A percentile compares a stretch with the other conserved stretches of the same genome.
Conservation (phyloP, 1,284 basidiomycete species). For the Mixia osmundae region DNA sequence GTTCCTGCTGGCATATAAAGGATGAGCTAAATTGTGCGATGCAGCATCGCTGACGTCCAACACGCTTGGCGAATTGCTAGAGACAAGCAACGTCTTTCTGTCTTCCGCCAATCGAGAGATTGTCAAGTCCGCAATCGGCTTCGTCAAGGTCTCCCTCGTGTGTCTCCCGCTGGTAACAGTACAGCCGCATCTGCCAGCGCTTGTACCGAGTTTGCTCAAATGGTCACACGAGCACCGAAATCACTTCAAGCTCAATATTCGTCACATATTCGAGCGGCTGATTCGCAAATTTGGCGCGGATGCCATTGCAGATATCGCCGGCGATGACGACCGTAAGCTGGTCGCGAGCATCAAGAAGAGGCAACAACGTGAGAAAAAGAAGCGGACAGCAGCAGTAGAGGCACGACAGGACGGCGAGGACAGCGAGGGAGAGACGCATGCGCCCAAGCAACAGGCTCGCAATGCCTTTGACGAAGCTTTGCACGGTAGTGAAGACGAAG, state of each 20-base stretch:
- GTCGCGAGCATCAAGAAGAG: constrained; percentile 74
- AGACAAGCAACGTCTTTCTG: constrained; percentile 72
- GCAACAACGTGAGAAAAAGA: constrained; percentile 69
- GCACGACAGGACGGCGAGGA: constrained; percentile 29
- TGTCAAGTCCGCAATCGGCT: constrained; percentile 85
- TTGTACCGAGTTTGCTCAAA: constrained; percentile 63
- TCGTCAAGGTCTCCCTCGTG: constrained; percentile 80
- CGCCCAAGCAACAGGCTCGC: constrained; percentile 28
- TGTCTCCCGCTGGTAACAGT: constrained; percentile 48
- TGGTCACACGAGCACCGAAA: constrained; percentile 98
- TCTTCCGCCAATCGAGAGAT: constrained; percentile 89
- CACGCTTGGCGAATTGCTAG: constrained; percentile 69
- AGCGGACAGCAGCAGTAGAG: constrained; percentile 32
- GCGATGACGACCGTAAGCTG: constrained; percentile 49
- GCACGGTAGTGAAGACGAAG: constrained; percentile 57
- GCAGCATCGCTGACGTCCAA: constrained; percentile 43
- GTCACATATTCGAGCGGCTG: constrained; percentile 92
- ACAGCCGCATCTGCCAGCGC: constrained; percentile 42
- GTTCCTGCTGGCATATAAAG: constrained; percentile 5
- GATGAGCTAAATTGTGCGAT: constrained; percentile 1
- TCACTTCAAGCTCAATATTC: constrained; percentile 91
- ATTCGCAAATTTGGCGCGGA: constrained; percentile 76
- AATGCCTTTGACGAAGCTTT: constrained; percentile 88
- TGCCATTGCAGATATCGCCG: constrained; percentile 35
- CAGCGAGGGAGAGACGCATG: constrained; percentile 29